Evolutionary conservation across 2,329 filamentous ascomycete species (phyloP).

Genomic region (Neonectria magnoliae): DNA sequence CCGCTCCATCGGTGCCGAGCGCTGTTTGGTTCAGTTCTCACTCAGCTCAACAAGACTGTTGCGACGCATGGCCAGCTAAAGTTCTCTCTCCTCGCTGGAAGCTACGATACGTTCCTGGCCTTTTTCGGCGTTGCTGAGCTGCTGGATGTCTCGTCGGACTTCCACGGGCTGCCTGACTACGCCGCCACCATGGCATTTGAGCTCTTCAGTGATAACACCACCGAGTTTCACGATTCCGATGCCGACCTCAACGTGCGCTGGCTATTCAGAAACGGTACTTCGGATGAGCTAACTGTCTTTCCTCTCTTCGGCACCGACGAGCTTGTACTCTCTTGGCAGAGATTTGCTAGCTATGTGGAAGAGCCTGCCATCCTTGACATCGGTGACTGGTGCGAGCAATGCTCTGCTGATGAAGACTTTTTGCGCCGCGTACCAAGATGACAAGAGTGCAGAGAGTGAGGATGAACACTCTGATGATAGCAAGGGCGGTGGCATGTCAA

Average conservation of each 20-base stretch:
- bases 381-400: slow-evolving; percentile 45
- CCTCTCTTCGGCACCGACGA: slow-evolving; percentile 45
- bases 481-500: slow-evolving; percentile 42
- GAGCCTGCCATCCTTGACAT: slow-evolving; percentile 43
- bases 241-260: slow-evolving; percentile 46
- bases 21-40: slow-evolving; percentile 44
- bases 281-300: slow-evolving; percentile 40
- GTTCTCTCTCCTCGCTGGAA: slow-evolving; percentile 48
- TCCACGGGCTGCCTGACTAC: slow-evolving; percentile 48
- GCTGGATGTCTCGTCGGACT: slow-evolving; percentile 40
- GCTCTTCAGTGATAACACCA: slow-evolving; percentile 41
- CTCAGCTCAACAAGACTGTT: slow-evolving; percentile 47
- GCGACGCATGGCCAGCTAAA: slow-evolving; percentile 44
- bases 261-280: slow-evolving; percentile 49
- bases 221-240: slow-evolving; percentile 41
- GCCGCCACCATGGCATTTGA: slow-evolving; percentile 51
- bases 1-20: slow-evolving; percentile 46
- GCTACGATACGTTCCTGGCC: slow-evolving; percentile 50
- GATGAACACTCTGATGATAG: slow-evolving; percentile 11
- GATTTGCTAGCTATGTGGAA: slow-evolving; percentile 44
- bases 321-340: slow-evolving; percentile 43
- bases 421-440: slow-evolving; percentile 45
- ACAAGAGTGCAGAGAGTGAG: slow-evolving; percentile 16
- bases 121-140: slow-evolving; percentile 47
- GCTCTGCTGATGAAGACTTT: slow-evolving; percentile 44